These are phyloP conservation scores for Sambucus nigra DNA, from an alignment of 129 eudicot species.

Conservation along the genomic window DNA sequence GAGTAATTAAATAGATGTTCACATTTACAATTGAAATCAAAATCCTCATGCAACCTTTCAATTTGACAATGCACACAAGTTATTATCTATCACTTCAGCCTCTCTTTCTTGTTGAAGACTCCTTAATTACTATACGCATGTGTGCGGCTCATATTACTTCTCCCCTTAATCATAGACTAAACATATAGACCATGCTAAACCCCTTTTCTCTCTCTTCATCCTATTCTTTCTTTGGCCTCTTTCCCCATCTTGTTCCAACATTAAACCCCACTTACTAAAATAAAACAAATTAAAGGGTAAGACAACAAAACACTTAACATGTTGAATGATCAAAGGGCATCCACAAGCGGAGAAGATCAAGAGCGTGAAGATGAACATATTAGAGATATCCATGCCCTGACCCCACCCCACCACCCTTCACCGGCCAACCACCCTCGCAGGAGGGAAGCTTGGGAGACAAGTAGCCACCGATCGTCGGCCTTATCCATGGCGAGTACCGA, in stretches of 20 bases:
- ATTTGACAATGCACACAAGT: too few species aligned
- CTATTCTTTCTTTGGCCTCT: neutral
- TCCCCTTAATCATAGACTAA: neutral
- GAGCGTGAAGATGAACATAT: conserved; percentile 9
- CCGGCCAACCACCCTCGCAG: conserved; percentile 26
- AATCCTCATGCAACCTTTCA: too few species aligned
- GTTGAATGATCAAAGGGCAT: conserved; percentile 21
- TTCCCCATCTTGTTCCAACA: neutral
- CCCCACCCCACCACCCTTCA: conserved; percentile 12
- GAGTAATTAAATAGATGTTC: too few species aligned
- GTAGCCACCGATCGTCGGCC: conserved; percentile 47
- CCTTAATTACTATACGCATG: neutral
- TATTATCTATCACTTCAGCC: too few species aligned
- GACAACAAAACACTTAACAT: conserved; percentile 4
- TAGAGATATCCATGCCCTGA: conserved; percentile 16
- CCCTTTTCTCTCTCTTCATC: neutral
- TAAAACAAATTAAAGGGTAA: neutral
- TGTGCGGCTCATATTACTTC: conserved; percentile 1
- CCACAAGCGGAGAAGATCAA: neutral
- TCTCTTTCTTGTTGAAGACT: too few species aligned
- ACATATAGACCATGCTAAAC: neutral
- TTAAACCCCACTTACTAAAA: neutral
- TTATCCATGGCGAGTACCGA: conserved; percentile 40
- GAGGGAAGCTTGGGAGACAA: conserved; percentile 38
- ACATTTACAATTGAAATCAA: too few species aligned